These are phyloP conservation scores for Plasmodium knowlesi DNA, from an alignment of 169 alveolate genomes.

Conservation along the genomic window DNA sequence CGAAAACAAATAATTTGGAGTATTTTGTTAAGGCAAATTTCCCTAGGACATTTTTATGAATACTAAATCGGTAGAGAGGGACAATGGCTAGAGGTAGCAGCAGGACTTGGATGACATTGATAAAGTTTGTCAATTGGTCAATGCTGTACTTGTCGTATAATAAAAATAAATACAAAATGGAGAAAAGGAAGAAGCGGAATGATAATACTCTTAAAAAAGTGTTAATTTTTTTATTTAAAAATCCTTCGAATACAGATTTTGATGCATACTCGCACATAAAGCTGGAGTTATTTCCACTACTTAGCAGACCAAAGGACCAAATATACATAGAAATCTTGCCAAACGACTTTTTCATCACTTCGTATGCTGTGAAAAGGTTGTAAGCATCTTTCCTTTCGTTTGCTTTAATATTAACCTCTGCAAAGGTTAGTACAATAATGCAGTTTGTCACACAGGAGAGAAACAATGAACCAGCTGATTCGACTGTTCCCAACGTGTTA, in stretches of 20 bases:
- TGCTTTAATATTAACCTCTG: slow-evolving; percentile 37
- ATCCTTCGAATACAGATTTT: slow-evolving; percentile 68
- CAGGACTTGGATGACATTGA: slow-evolving; percentile 60
- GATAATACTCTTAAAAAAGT: slow-evolving; percentile 47
- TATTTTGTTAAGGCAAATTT: slow-evolving; percentile 27
- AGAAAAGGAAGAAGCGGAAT: slow-evolving; percentile 54
- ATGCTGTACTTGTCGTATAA: slow-evolving; percentile 53
- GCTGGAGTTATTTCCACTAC: slow-evolving; percentile 75
- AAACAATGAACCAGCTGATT: slow-evolving; percentile 55
- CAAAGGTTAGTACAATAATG: slow-evolving; percentile 73
- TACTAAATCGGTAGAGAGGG: slow-evolving; percentile 59
- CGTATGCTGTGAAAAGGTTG: slow-evolving; percentile 68
- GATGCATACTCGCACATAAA: slow-evolving; percentile 76
- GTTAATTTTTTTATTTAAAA: slow-evolving; percentile 57
- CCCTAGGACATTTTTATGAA: slow-evolving; percentile 72
- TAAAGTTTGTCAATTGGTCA: slow-evolving; percentile 69
- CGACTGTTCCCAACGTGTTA: slow-evolving; percentile 49
- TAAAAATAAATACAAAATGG: slow-evolving; percentile 32
- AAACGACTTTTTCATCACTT: slow-evolving; percentile 68
- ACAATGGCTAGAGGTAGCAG: slow-evolving; percentile 64
- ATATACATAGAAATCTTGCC: slow-evolving; percentile 69
- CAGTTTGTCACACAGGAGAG: slow-evolving; percentile 66
- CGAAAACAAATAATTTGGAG: slow-evolving; percentile 27
- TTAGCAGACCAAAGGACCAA: slow-evolving; percentile 75
- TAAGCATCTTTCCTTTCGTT: slow-evolving; percentile 34